Conservation (phyloP, 2,329 filamentous ascomycete genomes). For the Madurella fahalii region DNA sequence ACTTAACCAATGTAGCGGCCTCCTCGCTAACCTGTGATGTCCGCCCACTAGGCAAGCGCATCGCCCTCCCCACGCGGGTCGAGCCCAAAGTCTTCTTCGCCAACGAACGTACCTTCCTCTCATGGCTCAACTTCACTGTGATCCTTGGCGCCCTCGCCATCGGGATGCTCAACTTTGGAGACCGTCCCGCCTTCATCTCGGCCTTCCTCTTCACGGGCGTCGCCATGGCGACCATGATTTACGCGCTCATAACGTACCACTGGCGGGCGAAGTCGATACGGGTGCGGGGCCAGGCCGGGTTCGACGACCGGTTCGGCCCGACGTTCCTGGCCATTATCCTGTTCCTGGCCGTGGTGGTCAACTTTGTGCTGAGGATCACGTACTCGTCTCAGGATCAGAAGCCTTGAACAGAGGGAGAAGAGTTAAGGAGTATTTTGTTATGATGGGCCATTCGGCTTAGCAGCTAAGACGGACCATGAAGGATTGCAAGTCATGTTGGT, state of each 20-base stretch:
- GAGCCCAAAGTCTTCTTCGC: conserved; percentile 99
- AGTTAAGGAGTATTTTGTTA: not conserved
- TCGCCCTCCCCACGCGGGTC: conserved; percentile 94
- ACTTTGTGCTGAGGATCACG: conserved; percentile 79
- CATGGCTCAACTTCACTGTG: conserved; percentile 99
- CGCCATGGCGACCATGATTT: conserved; percentile 91
- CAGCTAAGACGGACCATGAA: not conserved
- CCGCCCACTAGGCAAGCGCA: conserved; percentile 76
- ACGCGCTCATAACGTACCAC: conserved; percentile 92
- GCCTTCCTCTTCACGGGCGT: conserved; percentile 92
- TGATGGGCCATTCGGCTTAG: no score
- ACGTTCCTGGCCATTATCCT: conserved; percentile 84
- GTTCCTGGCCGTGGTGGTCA: conserved; percentile 85
- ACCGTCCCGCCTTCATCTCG: conserved; percentile 88
- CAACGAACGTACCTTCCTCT: conserved; percentile 98
- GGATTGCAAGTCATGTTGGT: not conserved
- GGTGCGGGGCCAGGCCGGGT: conserved; percentile 85
- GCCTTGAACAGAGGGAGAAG: conserved; percentile 15
- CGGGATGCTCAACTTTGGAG: conserved; percentile 96
- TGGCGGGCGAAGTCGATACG: conserved; percentile 94
- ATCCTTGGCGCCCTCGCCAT: conserved; percentile 95
- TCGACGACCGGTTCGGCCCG: conserved; percentile 93
- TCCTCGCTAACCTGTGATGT: conserved; percentile 7
- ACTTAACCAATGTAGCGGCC: conserved; percentile 2
- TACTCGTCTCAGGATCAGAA: conserved; percentile 38